Percentiles rank a stretch among this genome's conserved stretches.
phyloP scores from a whole-genome alignment of 2,329 filamentous ascomycete genomes.

The Aspergillus fructus region DNA sequence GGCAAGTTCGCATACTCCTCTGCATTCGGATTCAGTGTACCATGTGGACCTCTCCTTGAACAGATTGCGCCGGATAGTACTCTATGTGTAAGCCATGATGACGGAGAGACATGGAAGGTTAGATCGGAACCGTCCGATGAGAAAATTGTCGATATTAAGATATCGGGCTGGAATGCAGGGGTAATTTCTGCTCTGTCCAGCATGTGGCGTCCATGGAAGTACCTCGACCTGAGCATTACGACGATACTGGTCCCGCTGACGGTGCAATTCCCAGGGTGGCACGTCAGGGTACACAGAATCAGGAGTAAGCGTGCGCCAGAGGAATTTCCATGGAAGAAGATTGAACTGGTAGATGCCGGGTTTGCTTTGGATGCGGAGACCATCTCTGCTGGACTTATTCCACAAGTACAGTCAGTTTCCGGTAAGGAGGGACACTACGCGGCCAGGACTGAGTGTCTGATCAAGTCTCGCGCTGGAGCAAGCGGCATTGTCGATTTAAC shows the following conservation, averaged over 20 bases:
- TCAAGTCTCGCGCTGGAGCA: neutral
- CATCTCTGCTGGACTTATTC: neutral
- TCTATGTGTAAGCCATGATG: conserved; percentile 38
- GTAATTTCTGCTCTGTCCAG: neutral
- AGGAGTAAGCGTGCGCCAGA: neutral
- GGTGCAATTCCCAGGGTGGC: conserved; percentile 19
- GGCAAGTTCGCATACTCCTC: conserved; percentile 53
- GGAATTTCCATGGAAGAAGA: neutral
- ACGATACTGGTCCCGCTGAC: conserved; percentile 15
- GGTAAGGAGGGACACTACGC: neutral
- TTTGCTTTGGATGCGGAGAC: conserved; percentile 7
- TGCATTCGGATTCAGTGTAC: conserved; percentile 47
- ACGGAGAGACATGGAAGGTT: conserved; percentile 40
- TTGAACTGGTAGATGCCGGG: conserved; percentile 6
- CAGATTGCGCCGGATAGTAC: conserved; percentile 44
- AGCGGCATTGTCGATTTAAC: neutral
- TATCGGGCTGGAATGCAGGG: neutral
- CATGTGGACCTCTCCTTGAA: conserved; percentile 38
- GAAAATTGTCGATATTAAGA: neutral
- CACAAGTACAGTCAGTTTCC: neutral
- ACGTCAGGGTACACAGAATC: conserved; percentile 17
- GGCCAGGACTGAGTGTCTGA: neutral
- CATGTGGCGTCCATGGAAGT: conserved; percentile 20
- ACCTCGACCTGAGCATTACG: conserved; percentile 11
- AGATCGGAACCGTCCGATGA: conserved; percentile 32